phyloP scores from a whole-genome alignment of 2,329 filamentous ascomycete species.

The Aspergillus tanneri region DNA sequence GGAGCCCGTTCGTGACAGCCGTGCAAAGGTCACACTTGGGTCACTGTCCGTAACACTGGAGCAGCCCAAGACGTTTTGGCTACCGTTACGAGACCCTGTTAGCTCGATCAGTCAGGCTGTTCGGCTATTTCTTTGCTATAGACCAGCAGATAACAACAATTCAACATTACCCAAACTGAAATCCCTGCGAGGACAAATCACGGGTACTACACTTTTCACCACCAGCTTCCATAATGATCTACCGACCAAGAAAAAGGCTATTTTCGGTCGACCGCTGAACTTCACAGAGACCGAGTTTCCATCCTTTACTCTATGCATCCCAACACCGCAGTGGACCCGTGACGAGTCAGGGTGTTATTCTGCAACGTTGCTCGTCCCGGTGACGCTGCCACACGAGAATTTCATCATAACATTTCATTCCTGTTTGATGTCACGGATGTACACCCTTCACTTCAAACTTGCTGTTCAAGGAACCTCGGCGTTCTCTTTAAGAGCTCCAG shows the following conservation, averaged over 20 bases:
- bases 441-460: slow-evolving; percentile 13
- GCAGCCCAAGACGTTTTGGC: slow-evolving; percentile 12
- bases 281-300: slow-evolving; percentile 12
- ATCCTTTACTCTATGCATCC: slow-evolving; percentile 9
- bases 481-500: slow-evolving; percentile 5
- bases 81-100: slow-evolving; percentile 11
- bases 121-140: slow-evolving; percentile 11
- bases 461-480: slow-evolving; percentile 9
- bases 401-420: slow-evolving; percentile 19
- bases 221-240: slow-evolving; percentile 1
- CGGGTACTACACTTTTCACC: slow-evolving; percentile 18
- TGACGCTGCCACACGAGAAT: slow-evolving; percentile 16
- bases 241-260: slow-evolving; percentile 10
- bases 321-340: slow-evolving; percentile 10
- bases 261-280: slow-evolving; percentile 14
- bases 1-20: background rate
- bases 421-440: slow-evolving; percentile 15
- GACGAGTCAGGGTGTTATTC: background rate
- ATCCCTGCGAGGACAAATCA: slow-evolving; percentile 13
- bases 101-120: slow-evolving; percentile 11
- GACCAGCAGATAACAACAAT: background rate
- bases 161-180: slow-evolving; percentile 11
- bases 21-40: background rate
- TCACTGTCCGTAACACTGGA: slow-evolving; percentile 7
- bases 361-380: slow-evolving; percentile 13